These are phyloP conservation scores for Saururus chinensis DNA, from an alignment of 164 flowering plant species.

Conservation along the genomic window DNA sequence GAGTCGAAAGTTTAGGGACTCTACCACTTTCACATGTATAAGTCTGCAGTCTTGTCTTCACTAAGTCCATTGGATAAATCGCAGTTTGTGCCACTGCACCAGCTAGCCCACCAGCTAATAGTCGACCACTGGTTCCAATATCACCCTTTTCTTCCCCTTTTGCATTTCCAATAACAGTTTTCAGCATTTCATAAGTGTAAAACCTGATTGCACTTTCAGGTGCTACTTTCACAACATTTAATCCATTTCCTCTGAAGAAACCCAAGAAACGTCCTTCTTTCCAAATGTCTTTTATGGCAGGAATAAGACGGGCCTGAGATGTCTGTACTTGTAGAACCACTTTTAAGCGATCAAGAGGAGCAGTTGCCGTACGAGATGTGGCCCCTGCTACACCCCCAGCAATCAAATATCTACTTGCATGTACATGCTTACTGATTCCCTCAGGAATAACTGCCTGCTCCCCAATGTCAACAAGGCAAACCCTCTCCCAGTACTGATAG, in stretches of 20 bases:
- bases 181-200: slow-evolving; percentile 78
- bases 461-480: slow-evolving; percentile 93
- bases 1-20: slow-evolving; percentile 44
- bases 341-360: slow-evolving; percentile 93
- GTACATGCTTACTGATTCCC: slow-evolving; percentile 76
- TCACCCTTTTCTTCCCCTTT: slow-evolving; percentile 51
- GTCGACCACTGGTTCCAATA: slow-evolving; percentile 70
- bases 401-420: slow-evolving; percentile 69
- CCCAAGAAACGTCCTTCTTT: slow-evolving; percentile 62
- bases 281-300: slow-evolving; percentile 65
- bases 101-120: slow-evolving; percentile 83
- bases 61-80: slow-evolving; percentile 90
- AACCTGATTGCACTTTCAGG: slow-evolving; percentile 97
- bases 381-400: slow-evolving; percentile 99
- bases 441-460: slow-evolving; percentile 90
- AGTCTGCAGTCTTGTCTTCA: slow-evolving; percentile 89
- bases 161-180: slow-evolving; percentile 37
- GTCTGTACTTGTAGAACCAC: slow-evolving; percentile 87
- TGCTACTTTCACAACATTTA: slow-evolving; percentile 91
- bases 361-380: slow-evolving; percentile 92
- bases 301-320: slow-evolving; percentile 35
- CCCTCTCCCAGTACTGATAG: slow-evolving; percentile 87
- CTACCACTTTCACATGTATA: slow-evolving; percentile 48
- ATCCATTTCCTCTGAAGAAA: slow-evolving; percentile 92
- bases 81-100: slow-evolving; percentile 95